phyloP scores from a whole-genome alignment of 345 rosid genomes.

The Geranium rotundifolium region DNA sequence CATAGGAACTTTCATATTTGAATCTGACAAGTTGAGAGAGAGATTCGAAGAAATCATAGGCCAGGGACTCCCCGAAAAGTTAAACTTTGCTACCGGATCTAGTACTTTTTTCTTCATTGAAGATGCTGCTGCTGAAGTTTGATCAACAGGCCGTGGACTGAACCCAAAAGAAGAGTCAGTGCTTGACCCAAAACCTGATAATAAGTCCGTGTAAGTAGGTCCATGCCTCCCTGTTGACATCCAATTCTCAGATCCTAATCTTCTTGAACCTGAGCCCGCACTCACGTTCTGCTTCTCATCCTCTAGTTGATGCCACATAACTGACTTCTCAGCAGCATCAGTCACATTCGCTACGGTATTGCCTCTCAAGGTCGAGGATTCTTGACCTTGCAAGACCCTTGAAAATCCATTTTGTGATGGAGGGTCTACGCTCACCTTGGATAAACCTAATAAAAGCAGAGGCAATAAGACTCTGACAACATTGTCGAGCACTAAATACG shows the following conservation, averaged over 20 bases:
- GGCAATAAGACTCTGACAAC: too few species aligned
- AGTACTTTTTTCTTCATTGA: slow-evolving; percentile 19
- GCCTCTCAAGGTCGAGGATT: slow-evolving; percentile 57
- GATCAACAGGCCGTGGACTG: slow-evolving; percentile 28
- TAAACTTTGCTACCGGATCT: slow-evolving; percentile 41
- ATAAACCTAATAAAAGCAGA: slow-evolving; percentile 19
- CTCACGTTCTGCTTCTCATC: slow-evolving; percentile 44
- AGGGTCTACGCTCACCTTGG: slow-evolving; percentile 43
- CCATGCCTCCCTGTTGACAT: slow-evolving; percentile 36
- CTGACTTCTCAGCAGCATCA: slow-evolving; percentile 45
- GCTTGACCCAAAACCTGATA: slow-evolving; percentile 46
- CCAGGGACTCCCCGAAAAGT: slow-evolving; percentile 31
- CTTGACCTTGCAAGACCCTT: slow-evolving; percentile 81
- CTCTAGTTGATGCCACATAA: slow-evolving; percentile 42
- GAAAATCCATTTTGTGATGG: slow-evolving; percentile 40
- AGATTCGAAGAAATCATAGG: slow-evolving; percentile 38
- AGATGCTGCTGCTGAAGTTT: slow-evolving; percentile 8
- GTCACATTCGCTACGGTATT: slow-evolving; percentile 21
- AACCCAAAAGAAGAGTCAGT: slow-evolving; percentile 30
- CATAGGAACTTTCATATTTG: slow-evolving; percentile 18
- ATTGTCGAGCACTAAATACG: too few species aligned
- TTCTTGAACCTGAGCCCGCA: slow-evolving; percentile 35
- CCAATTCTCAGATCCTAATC: slow-evolving; percentile 46
- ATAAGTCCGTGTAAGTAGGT: slow-evolving; percentile 46
- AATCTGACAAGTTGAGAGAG: slow-evolving; percentile 36